Evolutionary conservation across 177 flowering plant genomes (phyloP), one percentile per base, ranked within the genome.

Genomic region (Vitis hybrid): DNA sequence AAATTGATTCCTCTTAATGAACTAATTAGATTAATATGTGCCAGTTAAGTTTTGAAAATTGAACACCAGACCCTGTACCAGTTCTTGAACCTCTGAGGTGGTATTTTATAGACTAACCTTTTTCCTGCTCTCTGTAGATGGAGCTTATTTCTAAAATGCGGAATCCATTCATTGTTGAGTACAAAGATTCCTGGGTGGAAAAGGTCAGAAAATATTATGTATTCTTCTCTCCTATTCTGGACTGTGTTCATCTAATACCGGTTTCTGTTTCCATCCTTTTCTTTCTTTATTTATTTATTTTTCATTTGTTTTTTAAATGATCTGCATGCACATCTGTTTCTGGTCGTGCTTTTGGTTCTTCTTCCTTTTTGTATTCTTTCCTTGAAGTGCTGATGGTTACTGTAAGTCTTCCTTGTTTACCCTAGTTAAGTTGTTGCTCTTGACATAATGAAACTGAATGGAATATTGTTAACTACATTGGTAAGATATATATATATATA

Each of bases 101-200:
- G 14, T 18, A 55, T 58, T 67, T 20, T 31, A 7, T n/a, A 64
- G 26, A 70, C 50, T 68, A 7, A 74, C 16, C 51, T 53, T 50
- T 69, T 56, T 15, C 13, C 48, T 66, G n/a, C 2, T 69, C 76
- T 60, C 22, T 79, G 74, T 77, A 88, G 91, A 88, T 86, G 89
- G 81, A 86, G 70, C 82, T 86, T 58, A 83, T 88, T 72, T 73
- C 92, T 4, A 85, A 72, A 75, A 62, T 83, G 26, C 78, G 69
- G 49, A 82, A 89, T 75, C 93, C 91, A 50, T 89, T 86, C 71
- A 81, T 89, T 64, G 91, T 89, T 73, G 91, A 86, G 70, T 86
- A 84, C 75, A 89, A 87, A 75, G 93, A 87, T 79, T 83, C 93
- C 16, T 89, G 93, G 93, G 87, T 87, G 9, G 93, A 87, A 51